Conservation (phyloP, 2,329 filamentous ascomycete genomes). For the Apiospora malaysiana region DNA sequence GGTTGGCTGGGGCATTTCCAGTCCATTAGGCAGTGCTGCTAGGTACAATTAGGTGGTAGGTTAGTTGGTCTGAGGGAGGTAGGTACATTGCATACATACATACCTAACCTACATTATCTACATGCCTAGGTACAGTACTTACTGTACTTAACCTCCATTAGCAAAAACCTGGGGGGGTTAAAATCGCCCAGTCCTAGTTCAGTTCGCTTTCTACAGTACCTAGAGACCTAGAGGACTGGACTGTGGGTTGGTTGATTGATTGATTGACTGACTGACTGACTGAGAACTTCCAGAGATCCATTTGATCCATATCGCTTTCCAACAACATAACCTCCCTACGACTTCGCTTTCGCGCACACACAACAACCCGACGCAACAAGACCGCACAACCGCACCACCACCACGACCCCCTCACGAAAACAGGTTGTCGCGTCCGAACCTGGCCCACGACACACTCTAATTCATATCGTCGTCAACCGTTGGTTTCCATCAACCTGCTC, state of each 20-base stretch:
- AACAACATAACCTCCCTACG: slow-evolving; percentile 19
- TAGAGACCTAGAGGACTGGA: too few relatives aligned
- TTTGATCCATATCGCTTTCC: slow-evolving; percentile 11
- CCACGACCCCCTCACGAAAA: neutral
- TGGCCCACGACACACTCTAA: slow-evolving; percentile 13
- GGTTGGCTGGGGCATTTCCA: slow-evolving; percentile 8
- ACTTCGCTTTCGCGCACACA: slow-evolving; percentile 17
- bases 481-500: slow-evolving; percentile 2
- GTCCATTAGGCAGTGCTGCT: neutral
- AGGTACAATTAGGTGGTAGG: neutral
- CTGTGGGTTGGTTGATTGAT: too few relatives aligned
- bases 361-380: slow-evolving; percentile 9
- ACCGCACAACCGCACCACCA: neutral
- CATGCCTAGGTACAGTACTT: slow-evolving; percentile 12
- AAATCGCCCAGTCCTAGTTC: slow-evolving; percentile 1
- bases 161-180: slow-evolving; percentile 10
- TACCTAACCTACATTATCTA: too few relatives aligned
- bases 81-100: neutral
- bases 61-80: neutral
- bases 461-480: slow-evolving; percentile 10
- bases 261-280: neutral
- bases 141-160: slow-evolving; percentile 12
- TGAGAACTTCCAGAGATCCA: slow-evolving; percentile 18
- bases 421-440: slow-evolving; percentile 15
- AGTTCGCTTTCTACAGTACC: neutral